Evolutionary conservation across 495 filamentous ascomycete genomes (phyloP).

Genomic region (Aspergillus baeticus): DNA sequence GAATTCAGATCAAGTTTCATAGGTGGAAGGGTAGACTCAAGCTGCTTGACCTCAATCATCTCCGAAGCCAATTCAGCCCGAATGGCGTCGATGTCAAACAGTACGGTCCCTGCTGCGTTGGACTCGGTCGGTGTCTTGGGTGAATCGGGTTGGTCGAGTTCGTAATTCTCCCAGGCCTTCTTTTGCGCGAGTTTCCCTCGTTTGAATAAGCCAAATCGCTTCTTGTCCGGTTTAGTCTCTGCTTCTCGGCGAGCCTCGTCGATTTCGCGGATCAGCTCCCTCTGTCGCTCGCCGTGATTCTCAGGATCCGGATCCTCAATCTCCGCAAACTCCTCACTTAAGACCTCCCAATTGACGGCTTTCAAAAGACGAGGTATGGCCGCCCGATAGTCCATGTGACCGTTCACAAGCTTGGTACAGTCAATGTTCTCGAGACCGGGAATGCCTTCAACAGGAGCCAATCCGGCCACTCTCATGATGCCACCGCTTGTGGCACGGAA

Average conservation of each 20-base stretch:
- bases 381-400: constrained; percentile 94
- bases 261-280: constrained; percentile 93
- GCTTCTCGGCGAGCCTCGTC: constrained; percentile 89
- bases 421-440: constrained; percentile 87
- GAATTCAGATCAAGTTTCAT: constrained; percentile 72
- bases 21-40: constrained; percentile 83
- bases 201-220: constrained; percentile 76
- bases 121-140: constrained; percentile 26
- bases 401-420: constrained; percentile 79
- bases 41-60: constrained; percentile 71
- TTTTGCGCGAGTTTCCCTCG: constrained; percentile 72
- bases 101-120: constrained; percentile 49
- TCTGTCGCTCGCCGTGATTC: constrained; percentile 81
- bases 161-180: constrained; percentile 95
- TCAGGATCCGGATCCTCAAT: constrained; percentile 98
- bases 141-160: constrained; percentile 46
- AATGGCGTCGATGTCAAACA: constrained; percentile 97
- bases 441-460: constrained; percentile 74
- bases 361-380: constrained; percentile 87
- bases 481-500: constrained; percentile 94
- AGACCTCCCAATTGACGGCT: constrained; percentile 83
- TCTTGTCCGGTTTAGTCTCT: constrained; percentile 69
- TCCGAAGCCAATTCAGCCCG: constrained; percentile 79
- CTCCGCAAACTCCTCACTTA: constrained; percentile 92
- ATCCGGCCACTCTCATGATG: constrained; percentile 86